These are phyloP conservation scores for Blastobotrys aristatus DNA, from an alignment of 1,139 yeast species.

Conservation along the genomic window DNA sequence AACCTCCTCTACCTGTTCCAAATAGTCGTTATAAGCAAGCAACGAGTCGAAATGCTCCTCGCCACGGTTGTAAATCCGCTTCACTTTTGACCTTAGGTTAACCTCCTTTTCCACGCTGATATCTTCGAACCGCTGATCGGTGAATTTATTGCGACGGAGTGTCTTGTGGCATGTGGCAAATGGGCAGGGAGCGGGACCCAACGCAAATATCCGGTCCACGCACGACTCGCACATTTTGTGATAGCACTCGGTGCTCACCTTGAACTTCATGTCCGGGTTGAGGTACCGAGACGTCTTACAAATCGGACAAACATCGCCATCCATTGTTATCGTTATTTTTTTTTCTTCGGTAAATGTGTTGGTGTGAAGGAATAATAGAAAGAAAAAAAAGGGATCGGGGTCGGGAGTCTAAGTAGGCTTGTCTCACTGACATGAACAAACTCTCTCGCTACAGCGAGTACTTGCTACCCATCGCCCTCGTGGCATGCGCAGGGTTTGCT, in stretches of 20 bases:
- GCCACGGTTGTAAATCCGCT: conserved; percentile 72
- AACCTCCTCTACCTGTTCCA: conserved; percentile 78
- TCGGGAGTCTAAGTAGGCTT: too few species aligned
- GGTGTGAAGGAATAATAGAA: background rate
- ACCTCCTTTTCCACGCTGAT: conserved; percentile 85
- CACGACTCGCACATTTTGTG: conserved; percentile 97
- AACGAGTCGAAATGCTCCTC: conserved; percentile 64
- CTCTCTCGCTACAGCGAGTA: too few species aligned
- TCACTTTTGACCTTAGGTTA: conserved; percentile 78
- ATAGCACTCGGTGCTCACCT: conserved; percentile 95
- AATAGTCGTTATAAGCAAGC: conserved; percentile 62
- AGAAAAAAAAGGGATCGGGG: background rate
- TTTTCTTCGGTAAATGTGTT: background rate
- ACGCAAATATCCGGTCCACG: conserved; percentile 85
- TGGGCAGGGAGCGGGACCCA: conserved; percentile 97
- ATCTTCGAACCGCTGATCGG: conserved; percentile 89
- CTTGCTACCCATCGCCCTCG: background rate
- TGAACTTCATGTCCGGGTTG: conserved; percentile 87
- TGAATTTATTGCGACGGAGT: conserved; percentile 80
- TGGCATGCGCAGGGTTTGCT: conserved; percentile 26
- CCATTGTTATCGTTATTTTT: conserved; percentile 1
- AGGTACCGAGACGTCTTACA: conserved; percentile 93
- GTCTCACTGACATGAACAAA: too few species aligned
- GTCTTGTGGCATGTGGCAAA: conserved; percentile 87
- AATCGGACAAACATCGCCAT: conserved; percentile 85